Percentiles rank a stretch among this genome's conserved stretches.
phyloP scores from a whole-genome alignment of 164 flowering plant species.

The Taxillus chinensis region DNA sequence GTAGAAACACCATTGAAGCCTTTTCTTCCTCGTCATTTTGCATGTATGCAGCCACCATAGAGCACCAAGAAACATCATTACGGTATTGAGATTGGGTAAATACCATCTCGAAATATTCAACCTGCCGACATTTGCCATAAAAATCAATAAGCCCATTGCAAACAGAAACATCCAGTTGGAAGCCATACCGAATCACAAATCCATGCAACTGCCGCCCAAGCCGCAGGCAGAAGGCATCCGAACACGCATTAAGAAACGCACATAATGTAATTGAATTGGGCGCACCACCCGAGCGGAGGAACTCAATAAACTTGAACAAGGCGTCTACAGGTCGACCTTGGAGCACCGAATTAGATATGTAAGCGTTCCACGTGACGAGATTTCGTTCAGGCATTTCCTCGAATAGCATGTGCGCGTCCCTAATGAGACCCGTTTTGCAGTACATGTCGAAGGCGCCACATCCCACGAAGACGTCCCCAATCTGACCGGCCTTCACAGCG shows the following conservation, averaged over 20 bases:
- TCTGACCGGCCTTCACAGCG: constrained; percentile 37
- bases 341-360: constrained; percentile 55
- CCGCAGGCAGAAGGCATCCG: constrained; percentile 29
- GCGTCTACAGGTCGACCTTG: constrained; percentile 37
- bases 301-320: constrained; percentile 32
- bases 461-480: constrained; percentile 54
- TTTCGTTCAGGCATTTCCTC: constrained; percentile 76
- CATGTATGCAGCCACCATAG: constrained; percentile 54
- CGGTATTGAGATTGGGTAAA: constrained; percentile 27
- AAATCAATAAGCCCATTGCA: constrained; percentile 72
- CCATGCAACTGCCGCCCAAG: constrained; percentile 65
- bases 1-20: constrained; percentile 41
- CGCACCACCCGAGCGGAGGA: constrained; percentile 33
- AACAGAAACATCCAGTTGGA: constrained; percentile 40
- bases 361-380: constrained; percentile 67
- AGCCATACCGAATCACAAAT: constrained; percentile 39
- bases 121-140: constrained; percentile 67
- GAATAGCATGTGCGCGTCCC: constrained; percentile 48
- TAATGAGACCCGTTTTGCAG: constrained; percentile 33
- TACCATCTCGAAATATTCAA: constrained; percentile 34
- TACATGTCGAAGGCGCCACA: constrained; percentile 80
- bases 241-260: constrained; percentile 74
- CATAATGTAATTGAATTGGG: constrained; percentile 66
- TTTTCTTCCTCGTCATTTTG: constrained; percentile 70
- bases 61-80: constrained; percentile 73